phyloP scores from a whole-genome alignment of 352 stramenopile species.

The Phytopythium vexans region DNA sequence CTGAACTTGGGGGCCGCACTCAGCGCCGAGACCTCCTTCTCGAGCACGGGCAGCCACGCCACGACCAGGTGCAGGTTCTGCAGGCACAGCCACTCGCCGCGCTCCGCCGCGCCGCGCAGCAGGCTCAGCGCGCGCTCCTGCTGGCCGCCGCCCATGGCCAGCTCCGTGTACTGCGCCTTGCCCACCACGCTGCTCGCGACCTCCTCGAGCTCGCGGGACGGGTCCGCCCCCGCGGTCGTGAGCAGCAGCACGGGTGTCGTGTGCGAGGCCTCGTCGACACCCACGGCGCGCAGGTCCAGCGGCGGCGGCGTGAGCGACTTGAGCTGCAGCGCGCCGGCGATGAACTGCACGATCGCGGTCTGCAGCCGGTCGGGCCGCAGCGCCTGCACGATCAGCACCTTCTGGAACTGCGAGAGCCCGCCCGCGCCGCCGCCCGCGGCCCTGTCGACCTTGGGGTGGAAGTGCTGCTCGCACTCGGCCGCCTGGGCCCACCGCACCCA shows the following conservation, averaged over 20 bases:
- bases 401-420: constrained; percentile 88
- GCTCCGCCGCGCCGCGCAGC: constrained; percentile 66
- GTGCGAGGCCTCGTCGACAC: constrained; percentile 64
- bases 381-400: constrained; percentile 90
- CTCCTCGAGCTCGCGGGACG: constrained; percentile 92
- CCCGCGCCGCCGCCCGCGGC: constrained; percentile 22
- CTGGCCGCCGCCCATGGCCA: constrained; percentile 94
- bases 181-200: constrained; percentile 85
- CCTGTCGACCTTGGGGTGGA: constrained; percentile 88
- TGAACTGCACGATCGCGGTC: constrained; percentile 89
- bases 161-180: constrained; percentile 87
- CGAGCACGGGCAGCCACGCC: constrained; percentile 89
- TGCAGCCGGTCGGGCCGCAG: constrained; percentile 89
- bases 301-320: constrained; percentile 84
- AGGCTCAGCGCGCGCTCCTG: constrained; percentile 89
- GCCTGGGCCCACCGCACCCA: constrained; percentile 91
- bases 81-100: constrained; percentile 93
- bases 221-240: constrained; percentile 92
- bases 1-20: constrained; percentile 85
- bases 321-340: constrained; percentile 83
- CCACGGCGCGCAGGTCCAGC: constrained; percentile 73
- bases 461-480: constrained; percentile 87
- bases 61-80: constrained; percentile 96
- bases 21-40: constrained; percentile 87
- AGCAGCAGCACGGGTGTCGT: constrained; percentile 89